Conservation (phyloP, 768 basidiomycete genomes). For the Panaeolus papilionaceus region DNA sequence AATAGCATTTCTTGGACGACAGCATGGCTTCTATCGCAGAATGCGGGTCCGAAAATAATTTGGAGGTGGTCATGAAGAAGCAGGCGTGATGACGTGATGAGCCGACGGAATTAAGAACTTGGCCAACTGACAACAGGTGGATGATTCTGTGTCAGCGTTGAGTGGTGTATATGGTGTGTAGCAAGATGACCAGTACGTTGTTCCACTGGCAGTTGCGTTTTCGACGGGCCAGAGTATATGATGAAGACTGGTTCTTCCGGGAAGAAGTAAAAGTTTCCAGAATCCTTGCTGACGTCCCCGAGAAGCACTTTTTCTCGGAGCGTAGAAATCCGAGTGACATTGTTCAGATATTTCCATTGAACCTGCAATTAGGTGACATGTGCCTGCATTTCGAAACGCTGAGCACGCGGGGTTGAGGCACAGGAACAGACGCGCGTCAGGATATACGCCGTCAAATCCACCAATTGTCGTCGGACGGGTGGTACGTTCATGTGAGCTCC, state of each 20-base stretch:
- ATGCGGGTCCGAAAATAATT: neutral
- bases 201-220: neutral
- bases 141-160: neutral
- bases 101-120: neutral
- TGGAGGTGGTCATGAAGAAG: slow-evolving; percentile 2
- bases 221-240: neutral
- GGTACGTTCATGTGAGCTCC: no score
- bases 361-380: neutral
- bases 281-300: neutral
- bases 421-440: no score
- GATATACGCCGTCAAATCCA: no score
- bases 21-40: neutral
- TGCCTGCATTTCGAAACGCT: no score
- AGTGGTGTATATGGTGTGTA: neutral
- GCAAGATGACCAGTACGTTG: neutral
- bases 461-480: no score
- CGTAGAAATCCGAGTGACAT: neutral
- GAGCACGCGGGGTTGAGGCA: no score
- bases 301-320: neutral
- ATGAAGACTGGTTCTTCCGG: neutral
- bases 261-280: neutral
- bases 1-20: neutral
- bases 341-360: neutral
- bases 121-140: neutral
- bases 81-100: neutral